Evolutionary conservation across 2,329 filamentous ascomycete species (phyloP), one percentile per base, ranked within the genome.

Genomic region (Polychaeton citri): DNA sequence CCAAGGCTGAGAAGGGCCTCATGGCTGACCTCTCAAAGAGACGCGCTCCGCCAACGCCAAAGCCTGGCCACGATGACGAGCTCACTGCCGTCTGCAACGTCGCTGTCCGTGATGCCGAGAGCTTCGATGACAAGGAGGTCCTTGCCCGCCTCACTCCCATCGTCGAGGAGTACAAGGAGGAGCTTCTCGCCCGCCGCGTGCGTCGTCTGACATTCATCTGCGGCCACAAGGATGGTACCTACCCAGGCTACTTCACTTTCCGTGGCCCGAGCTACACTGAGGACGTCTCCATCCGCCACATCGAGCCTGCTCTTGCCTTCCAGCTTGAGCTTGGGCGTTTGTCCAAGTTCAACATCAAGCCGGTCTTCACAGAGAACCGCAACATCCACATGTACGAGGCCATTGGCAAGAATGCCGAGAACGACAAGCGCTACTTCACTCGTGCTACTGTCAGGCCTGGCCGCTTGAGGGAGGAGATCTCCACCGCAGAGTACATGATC

Each of bases 351-450:
- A 79, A 86, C 66, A 93, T 96, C 65, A 92, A 87, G 68, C 88
- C 90, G 2, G 86, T 98, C 35, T 98, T 98, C 66, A 96, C 90
- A 0, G 87, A 96, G 64, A 98, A 98, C 71, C 82, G 92, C 57
- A 96, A 93, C 64, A 95, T 98, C 46, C 90, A 98, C 68, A 87
- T 98, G 41, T 98, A 96, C 64, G 87, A 96, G 69, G 90, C 84
- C 47, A 69, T 93, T 51, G 90, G 90, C 55, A 98, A 95, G 70
- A 82, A 82, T 34, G 81, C 87, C 26, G 87, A 95, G 58, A 87
- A 83, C 38, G 90, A 98, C 64, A 95, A 95, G 76, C 81, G 90
- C 49, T 98, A 96, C 74, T 98, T 98, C 61, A 90, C 90, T 34
- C 85, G 90, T 60, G 88, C 88, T 41, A 84, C 95, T 33, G 92